Base-by-base conservation (phyloP, 257 asterid genomes). In the Eucommia ulmoides region DNA sequence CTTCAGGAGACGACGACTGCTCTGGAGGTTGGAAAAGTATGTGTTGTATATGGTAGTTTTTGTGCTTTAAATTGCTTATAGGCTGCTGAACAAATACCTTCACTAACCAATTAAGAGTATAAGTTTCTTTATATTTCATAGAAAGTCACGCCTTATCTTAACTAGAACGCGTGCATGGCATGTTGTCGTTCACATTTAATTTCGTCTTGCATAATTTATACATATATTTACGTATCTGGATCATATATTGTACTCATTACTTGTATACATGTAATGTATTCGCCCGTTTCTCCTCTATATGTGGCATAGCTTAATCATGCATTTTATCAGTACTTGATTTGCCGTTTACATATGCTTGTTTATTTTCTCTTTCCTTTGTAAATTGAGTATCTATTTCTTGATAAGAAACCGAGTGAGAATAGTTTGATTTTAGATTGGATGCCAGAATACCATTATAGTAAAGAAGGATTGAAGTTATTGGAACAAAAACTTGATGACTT, bases 1-100 rank as follows among this genome's bases (percentile, higher is more conserved):
- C 93, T 54, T 91, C 93, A 3, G 96, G 94, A 23, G 96, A 86
- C 44, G 99, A 91, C 60, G 87, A 81, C 56, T 55, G 46, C 66
- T 74, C 84, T 1, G 79, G 67, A 62, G 99, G 99, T 77, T 75
- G 85, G 94, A 75, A 63, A 77, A 86, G 99, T 91, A 83, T 24
- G 94, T 35, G 11, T 60, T 33, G 55, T 45, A 22, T 35, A 10
- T 59, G 25, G 58, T 45, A 20, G 10, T 21, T 2, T 7, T 42
- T 16, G n/a, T 42, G 48, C 3, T 42, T 15, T 42, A 16, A 16
- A 2, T 16, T 42, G 48, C n/a, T 42, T 2, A 16, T 42, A 16
- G 20, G n/a, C 38, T 29, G 12, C 12, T 29, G 38, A 5, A 12
- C 7, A 5, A 7, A 5, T 29, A 29, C 12, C 12, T 12, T 29